Evolutionary conservation across 495 filamentous ascomycete genomes (phyloP), one percentile per base, ranked within the genome.

Genomic region (Penicillium pulvis): DNA sequence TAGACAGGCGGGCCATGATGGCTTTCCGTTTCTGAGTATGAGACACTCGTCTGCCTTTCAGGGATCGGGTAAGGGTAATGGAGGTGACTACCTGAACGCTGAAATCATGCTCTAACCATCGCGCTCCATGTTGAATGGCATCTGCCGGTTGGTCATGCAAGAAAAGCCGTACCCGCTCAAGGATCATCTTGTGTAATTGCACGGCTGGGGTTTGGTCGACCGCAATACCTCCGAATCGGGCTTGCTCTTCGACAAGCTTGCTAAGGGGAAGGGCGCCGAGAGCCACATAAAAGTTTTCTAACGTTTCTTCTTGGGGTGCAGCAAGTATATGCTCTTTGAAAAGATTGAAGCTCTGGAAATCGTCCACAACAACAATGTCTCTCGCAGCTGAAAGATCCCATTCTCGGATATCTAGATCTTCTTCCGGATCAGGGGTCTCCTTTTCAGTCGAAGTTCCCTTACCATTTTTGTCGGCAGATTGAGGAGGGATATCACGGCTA

Each of bases 91-190:
- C 80, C 56, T 87, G 78, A n/a, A 98, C 88, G 9, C 75, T 79
- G 12, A 99, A 74, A 61, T 93, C 90, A 60, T 90, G 89, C 67
- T 96, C 92, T 9, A 98, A 78, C 94, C 94, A 99, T 62, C 84
- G 87, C 12, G 83, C 81, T 69, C 96, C 92, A 65, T 91, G 90
- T 55, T 87, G 89, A 58, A 98, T 84, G 9, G 82, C 74, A 54
- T 92, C 87, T 5, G 76, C 56, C 0, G 76, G 67, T 42, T 87
- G 84, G 50, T 93, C 90, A 65, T 97, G 85, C 47, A 98, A 71
- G 71, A 97, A 98, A 14, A 99, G 78, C 52, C 93, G 87, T 47
- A 86, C 86, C 31, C 94, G 87, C 69, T 99, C 94, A 6, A 91
- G 75, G 16, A 98, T 87, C 51, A 92, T 81, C 62, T 88, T 91